Conservation (phyloP, 164 flowering plant species). For the Magnolia changhungtana region DNA sequence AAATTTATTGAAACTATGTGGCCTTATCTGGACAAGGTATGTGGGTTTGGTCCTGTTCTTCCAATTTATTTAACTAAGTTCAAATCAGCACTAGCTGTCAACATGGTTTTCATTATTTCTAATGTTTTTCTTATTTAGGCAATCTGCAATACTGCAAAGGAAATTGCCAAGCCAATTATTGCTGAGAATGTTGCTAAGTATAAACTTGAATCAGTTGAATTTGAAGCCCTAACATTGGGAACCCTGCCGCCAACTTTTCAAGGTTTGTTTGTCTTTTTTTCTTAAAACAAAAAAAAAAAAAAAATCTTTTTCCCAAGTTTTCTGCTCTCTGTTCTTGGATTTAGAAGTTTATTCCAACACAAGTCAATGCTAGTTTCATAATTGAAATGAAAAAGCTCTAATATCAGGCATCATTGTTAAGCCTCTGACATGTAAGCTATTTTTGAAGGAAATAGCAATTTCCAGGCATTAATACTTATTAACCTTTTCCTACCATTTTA, state of each 20-base stretch:
- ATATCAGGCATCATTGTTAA: no score
- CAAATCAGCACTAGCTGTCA: not conserved
- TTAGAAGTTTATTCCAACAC: not conserved
- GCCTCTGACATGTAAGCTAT: no score
- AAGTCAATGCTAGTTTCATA: not conserved
- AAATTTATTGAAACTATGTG: slow-evolving; percentile 73
- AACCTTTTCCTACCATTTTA: not conserved
- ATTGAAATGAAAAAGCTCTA: no score
- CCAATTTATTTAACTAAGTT: not conserved
- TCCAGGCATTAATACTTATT: no score
- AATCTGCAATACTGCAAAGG: slow-evolving; percentile 79
- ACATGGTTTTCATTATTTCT: not conserved
- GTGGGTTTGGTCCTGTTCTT: not conserved
- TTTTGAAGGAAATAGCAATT: no score
- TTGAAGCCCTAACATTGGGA: slow-evolving; percentile 79
- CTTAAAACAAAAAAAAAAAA: no score
- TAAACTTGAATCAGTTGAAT: slow-evolving; percentile 89
- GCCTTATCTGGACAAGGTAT: slow-evolving; percentile 95
- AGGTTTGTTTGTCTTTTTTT: slow-evolving; percentile 27
- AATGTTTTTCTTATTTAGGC: slow-evolving; percentile 44
- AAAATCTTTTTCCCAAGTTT: not conserved
- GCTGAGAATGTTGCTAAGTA: slow-evolving; percentile 93
- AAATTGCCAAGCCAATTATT: slow-evolving; percentile 84
- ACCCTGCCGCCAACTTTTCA: slow-evolving; percentile 92
- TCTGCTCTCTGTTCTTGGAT: not conserved